These are phyloP conservation scores for Pezizomycotina sp. DNA, from an alignment of 2,329 filamentous ascomycete species.

Conservation along the genomic window DNA sequence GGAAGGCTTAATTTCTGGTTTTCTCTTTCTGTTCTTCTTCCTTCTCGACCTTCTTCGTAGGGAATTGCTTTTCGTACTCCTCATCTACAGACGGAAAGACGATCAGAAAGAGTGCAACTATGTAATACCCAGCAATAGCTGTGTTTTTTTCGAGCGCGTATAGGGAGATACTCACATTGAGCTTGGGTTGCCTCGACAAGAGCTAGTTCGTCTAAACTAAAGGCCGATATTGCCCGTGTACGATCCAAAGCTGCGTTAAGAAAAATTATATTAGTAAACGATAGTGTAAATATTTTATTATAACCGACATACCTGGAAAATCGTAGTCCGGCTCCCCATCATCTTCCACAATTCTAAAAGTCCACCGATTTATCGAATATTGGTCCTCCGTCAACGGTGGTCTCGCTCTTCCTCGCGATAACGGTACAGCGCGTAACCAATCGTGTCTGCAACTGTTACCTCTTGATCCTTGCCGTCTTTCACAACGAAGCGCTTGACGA, in stretches of 20 bases:
- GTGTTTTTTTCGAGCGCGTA: not conserved
- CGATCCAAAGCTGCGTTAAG: constrained; percentile 43
- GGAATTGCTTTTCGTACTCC: constrained; percentile 16
- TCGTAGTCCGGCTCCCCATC: constrained; percentile 74
- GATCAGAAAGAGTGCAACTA: too few relatives aligned
- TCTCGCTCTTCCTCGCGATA: constrained; percentile 63
- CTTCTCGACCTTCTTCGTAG: constrained; percentile 8
- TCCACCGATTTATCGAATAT: constrained; percentile 67
- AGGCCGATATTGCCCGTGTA: constrained; percentile 56
- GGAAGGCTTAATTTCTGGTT: too few relatives aligned
- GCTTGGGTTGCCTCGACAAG: constrained; percentile 54
- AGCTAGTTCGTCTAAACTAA: constrained; percentile 72
- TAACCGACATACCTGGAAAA: constrained; percentile 43
- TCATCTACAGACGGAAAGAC: too few relatives aligned
- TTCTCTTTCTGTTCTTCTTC: constrained; percentile 11
- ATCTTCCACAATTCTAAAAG: constrained; percentile 59
- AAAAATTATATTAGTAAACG: not conserved
- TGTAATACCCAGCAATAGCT: not conserved
- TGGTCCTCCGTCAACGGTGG: constrained; percentile 49
- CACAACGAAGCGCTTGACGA: constrained; percentile 52
- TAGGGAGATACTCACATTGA: constrained; percentile 33
- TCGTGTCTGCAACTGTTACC: constrained; percentile 63
- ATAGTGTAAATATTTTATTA: too few relatives aligned
- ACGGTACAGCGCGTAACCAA: constrained; percentile 60
- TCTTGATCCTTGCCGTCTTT: constrained; percentile 43